Evolutionary conservation across 225 moss, liverwort and hornwort species (phyloP).

Genomic region (Climacium dendroides): DNA sequence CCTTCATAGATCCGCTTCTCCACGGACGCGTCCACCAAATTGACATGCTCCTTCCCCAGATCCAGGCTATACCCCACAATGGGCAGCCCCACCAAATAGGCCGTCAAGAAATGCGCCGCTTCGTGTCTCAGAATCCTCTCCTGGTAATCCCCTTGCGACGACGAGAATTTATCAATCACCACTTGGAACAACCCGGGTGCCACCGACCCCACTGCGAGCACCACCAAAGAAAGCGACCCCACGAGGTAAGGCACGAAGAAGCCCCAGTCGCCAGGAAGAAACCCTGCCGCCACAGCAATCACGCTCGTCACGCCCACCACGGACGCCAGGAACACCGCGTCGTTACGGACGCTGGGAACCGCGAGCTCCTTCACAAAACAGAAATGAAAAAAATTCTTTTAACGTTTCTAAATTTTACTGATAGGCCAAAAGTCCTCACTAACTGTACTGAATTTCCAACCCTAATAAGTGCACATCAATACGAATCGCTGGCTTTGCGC

Average conservation of each 20-base stretch:
- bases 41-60: conserved; percentile 94
- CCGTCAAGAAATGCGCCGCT: conserved; percentile 90
- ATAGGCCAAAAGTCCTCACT: background rate
- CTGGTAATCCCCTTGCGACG: conserved; percentile 55
- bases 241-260: conserved; percentile 93
- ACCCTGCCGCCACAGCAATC: conserved; percentile 62
- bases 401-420: background rate
- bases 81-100: conserved; percentile 84
- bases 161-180: conserved; percentile 63
- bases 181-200: conserved; percentile 85
- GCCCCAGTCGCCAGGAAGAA: conserved; percentile 93
- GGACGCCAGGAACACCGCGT: conserved; percentile 59
- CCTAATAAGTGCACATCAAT: background rate
- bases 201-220: conserved; percentile 79
- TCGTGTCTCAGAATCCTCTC: conserved; percentile 81
- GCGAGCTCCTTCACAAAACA: conserved; percentile 38
- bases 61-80: conserved; percentile 79
- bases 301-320: conserved; percentile 79
- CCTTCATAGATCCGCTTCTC: conserved; percentile 80
- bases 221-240: conserved; percentile 72
- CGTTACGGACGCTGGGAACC: conserved; percentile 80
- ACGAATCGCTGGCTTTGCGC: background rate
- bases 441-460: background rate
- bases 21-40: conserved; percentile 59
- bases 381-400: background rate